Conservation (phyloP, 1,139 yeast species). For the Kazachstania sp. region DNA sequence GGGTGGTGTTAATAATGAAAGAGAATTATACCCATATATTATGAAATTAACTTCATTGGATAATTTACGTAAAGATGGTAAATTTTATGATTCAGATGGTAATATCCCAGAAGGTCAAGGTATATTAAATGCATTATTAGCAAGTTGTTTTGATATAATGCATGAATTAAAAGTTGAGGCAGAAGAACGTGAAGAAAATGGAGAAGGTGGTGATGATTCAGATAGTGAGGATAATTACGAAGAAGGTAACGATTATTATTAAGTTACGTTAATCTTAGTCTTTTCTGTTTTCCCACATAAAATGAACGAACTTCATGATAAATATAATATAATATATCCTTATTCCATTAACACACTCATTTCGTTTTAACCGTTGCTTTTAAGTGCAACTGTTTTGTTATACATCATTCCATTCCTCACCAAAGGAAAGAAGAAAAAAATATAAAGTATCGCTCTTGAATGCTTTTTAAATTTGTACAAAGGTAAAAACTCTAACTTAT, state of each 20-base stretch:
- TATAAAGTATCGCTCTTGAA: too few species aligned
- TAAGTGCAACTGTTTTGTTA: too few species aligned
- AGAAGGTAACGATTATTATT: slow-evolving; percentile 6
- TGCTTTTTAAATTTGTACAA: too few species aligned
- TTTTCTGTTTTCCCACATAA: not conserved
- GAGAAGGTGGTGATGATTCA: slow-evolving; percentile 27
- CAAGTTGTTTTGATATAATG: slow-evolving; percentile 88
- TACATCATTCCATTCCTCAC: too few species aligned
- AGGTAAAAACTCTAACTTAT: too few species aligned
- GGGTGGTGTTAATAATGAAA: slow-evolving; percentile 78
- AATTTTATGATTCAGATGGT: slow-evolving; percentile 68
- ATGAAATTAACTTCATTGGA: slow-evolving; percentile 87
- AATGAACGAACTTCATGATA: not conserved
- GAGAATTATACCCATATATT: slow-evolving; percentile 92
- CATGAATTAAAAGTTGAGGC: slow-evolving; percentile 86
- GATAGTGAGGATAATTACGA: slow-evolving; percentile 5
- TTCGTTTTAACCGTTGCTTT: not conserved
- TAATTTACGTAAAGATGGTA: slow-evolving; percentile 79
- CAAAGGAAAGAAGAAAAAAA: too few species aligned
- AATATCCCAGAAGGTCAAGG: slow-evolving; percentile 97
- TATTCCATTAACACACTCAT: not conserved
- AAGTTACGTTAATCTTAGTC: not conserved
- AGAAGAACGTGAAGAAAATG: slow-evolving; percentile 47
- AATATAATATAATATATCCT: slow-evolving; percentile 3
- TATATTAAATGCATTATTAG: slow-evolving; percentile 75